A percentile compares a stretch with the other conserved stretches of the same genome.
Conservation (phyloP, 2,329 filamentous ascomycete species). For the Talaromyces sp. region DNA sequence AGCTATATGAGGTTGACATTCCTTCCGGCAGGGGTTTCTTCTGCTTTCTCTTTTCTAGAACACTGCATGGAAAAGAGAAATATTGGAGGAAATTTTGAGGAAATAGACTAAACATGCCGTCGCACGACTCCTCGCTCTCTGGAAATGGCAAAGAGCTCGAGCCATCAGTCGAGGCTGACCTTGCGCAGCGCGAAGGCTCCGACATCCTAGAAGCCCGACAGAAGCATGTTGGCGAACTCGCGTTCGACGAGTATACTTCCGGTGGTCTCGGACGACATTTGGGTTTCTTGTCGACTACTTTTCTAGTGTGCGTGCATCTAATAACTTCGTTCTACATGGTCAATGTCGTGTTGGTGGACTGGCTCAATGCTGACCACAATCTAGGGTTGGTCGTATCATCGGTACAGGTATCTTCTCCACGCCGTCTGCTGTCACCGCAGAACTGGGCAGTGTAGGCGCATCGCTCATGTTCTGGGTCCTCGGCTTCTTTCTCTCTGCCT, state of each 20-base stretch:
- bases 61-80: background rate
- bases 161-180: slow-evolving; percentile 3
- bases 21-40: background rate
- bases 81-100: background rate
- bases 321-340: background rate
- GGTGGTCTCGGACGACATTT: slow-evolving; percentile 26
- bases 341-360: background rate
- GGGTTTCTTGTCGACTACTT: slow-evolving; percentile 23
- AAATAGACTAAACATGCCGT: slow-evolving; percentile 9
- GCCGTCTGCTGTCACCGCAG: slow-evolving; percentile 55
- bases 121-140: background rate
- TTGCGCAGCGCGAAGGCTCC: background rate
- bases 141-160: slow-evolving; percentile 10
- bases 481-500: slow-evolving; percentile 46
- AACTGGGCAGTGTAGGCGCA: slow-evolving; percentile 55
- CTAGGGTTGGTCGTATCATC: slow-evolving; percentile 40
- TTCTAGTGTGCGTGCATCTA: slow-evolving; percentile 25
- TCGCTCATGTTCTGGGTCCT: slow-evolving; percentile 55
- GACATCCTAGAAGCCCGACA: slow-evolving; percentile 3
- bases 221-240: slow-evolving; percentile 20
- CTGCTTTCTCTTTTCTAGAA: background rate
- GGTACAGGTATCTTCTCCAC: slow-evolving; percentile 54
- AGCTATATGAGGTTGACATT: background rate
- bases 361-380: background rate
- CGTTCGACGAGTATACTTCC: slow-evolving; percentile 24